Percentiles rank a stretch among this genome's conserved stretches.
These are phyloP conservation scores for Kokia cookei DNA, from an alignment of 441 rosid species.

Conservation along the genomic window DNA sequence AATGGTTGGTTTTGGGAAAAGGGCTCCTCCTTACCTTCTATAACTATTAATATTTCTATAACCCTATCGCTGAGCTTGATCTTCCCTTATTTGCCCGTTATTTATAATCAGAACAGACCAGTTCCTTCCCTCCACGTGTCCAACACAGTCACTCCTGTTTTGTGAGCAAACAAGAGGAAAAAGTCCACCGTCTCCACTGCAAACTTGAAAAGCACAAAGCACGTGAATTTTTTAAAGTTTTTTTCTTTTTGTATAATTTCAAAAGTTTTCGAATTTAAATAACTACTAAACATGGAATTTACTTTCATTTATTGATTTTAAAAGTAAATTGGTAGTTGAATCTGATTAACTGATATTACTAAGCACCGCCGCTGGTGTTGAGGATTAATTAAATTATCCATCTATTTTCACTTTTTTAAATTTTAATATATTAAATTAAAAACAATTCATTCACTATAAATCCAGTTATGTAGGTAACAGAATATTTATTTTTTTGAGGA, in stretches of 20 bases:
- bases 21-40: not conserved
- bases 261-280: not conserved
- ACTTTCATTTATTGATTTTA: too few species aligned
- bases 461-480: too few species aligned
- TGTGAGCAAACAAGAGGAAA: not conserved
- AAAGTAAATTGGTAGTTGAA: too few species aligned
- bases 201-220: not conserved
- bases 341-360: too few species aligned
- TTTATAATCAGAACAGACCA: slow-evolving; percentile 33
- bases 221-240: not conserved
- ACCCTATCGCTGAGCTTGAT: slow-evolving; percentile 12
- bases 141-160: not conserved
- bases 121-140: slow-evolving; percentile 25
- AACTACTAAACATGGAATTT: not conserved
- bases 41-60: not conserved
- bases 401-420: too few species aligned
- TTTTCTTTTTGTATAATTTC: not conserved
- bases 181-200: not conserved
- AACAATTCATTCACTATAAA: too few species aligned
- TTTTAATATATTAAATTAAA: too few species aligned
- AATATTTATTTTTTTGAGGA: too few species aligned
- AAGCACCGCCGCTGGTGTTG: too few species aligned
- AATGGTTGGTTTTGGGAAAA: not conserved
- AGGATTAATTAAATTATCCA: too few species aligned
- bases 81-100: slow-evolving; percentile 1